These are phyloP conservation scores for Fusarium sp. DNA, from an alignment of 2,329 filamentous ascomycete genomes.

Conservation along the genomic window DNA sequence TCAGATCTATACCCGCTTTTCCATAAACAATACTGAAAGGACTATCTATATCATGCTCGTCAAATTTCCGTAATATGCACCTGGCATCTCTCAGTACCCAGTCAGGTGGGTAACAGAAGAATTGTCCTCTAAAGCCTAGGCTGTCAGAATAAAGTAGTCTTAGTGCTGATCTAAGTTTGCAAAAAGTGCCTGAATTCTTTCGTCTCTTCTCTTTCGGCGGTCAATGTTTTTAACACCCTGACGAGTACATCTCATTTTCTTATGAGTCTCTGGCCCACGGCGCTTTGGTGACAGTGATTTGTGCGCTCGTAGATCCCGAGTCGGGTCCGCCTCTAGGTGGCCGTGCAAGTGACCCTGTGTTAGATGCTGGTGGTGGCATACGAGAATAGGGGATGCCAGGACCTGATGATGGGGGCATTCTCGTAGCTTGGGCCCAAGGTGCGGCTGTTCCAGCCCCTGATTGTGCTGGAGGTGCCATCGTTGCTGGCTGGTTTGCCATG, in stretches of 20 bases:
- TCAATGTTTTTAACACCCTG: not conserved
- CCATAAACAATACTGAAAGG: conserved; percentile 39
- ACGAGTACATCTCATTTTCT: not conserved
- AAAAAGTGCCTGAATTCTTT: not conserved
- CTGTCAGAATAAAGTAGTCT: not conserved
- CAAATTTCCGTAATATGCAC: conserved; percentile 6
- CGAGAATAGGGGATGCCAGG: conserved; percentile 56
- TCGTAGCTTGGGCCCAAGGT: conserved; percentile 58
- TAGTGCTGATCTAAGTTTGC: not conserved
- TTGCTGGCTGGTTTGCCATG: conserved; percentile 64
- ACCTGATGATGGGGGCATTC: conserved; percentile 51
- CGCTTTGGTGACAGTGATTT: conserved; percentile 58
- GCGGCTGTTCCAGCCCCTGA: conserved; percentile 53
- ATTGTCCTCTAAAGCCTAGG: not conserved
- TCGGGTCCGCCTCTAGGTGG: conserved; percentile 32
- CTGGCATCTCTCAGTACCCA: not conserved
- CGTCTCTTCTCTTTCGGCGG: not conserved
- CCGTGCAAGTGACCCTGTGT: conserved; percentile 43
- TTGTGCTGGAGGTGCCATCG: conserved; percentile 38
- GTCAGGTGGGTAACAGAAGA: not conserved
- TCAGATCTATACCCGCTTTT: conserved; percentile 49
- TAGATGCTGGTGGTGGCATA: conserved; percentile 47
- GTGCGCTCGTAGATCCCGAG: conserved; percentile 51
- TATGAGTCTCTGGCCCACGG: conserved; percentile 57
- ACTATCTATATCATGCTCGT: conserved; percentile 15